Evolutionary conservation across 1,139 yeast species (phyloP).

Genomic region (Geotrichum klebahnii): DNA sequence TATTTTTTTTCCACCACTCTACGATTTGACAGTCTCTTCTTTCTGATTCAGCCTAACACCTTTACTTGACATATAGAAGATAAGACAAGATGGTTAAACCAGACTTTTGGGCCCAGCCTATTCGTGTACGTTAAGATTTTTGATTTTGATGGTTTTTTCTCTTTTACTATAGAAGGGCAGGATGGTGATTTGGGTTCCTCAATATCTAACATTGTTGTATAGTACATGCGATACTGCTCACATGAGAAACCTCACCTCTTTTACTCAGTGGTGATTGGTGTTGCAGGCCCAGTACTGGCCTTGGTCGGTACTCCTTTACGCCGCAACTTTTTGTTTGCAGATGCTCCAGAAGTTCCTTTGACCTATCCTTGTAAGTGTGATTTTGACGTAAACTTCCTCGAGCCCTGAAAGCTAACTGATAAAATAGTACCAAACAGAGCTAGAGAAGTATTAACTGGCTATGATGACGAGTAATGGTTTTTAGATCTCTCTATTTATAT

Average conservation of each 20-base stretch:
- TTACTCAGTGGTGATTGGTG: constrained; percentile 63
- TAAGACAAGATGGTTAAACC: constrained; percentile 4
- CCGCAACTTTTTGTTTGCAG: constrained; percentile 62
- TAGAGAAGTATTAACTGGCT: constrained; percentile 7
- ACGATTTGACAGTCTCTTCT: background rate
- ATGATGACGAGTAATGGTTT: constrained; percentile 5
- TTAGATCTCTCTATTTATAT: too few species aligned
- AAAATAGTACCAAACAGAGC: constrained; percentile 5
- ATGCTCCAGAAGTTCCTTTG: constrained; percentile 64
- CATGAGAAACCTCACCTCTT: constrained; percentile 77
- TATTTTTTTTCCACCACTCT: background rate
- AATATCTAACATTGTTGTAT: constrained; percentile 20
- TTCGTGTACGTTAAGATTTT: constrained; percentile 16
- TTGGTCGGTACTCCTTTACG: constrained; percentile 64
- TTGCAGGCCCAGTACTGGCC: constrained; percentile 61
- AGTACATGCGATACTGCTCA: constrained; percentile 79
- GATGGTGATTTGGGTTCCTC: background rate
- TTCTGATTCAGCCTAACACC: background rate
- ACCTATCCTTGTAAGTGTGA: constrained; percentile 52
- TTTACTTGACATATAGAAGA: background rate
- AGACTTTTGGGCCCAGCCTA: constrained; percentile 22
- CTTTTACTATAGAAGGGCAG: too few species aligned
- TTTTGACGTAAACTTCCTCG: background rate
- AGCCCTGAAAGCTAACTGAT: too few species aligned
- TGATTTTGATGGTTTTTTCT: too few species aligned